A percentile compares a stretch with the other conserved stretches of the same genome.
Evolutionary conservation across 2,329 filamentous ascomycete species (phyloP).

Genomic region (Sclerotinia sclerotiorum): DNA sequence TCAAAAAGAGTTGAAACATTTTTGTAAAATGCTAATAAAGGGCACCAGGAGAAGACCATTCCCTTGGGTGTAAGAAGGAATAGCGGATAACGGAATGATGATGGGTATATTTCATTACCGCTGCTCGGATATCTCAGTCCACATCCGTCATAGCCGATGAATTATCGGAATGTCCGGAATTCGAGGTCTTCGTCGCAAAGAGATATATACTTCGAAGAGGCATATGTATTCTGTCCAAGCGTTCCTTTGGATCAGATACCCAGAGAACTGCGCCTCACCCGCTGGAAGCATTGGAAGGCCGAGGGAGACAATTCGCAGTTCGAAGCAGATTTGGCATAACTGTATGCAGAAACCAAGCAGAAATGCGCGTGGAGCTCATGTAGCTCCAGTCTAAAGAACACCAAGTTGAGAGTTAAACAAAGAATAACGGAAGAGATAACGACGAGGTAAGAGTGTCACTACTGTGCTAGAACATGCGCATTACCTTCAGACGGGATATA

Average conservation of each 20-base stretch:
- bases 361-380: not conserved
- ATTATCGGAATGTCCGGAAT: not conserved
- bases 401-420: not conserved
- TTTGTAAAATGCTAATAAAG: too few species aligned
- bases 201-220: not conserved
- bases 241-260: too few species aligned
- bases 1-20: not conserved
- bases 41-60: not conserved
- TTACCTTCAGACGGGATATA: not conserved
- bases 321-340: conserved; percentile 3
- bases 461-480: not conserved
- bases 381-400: not conserved
- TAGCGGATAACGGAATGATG: too few species aligned
- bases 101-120: not conserved
- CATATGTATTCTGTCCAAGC: not conserved
- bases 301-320: not conserved
- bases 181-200: not conserved
- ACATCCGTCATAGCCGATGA: not conserved
- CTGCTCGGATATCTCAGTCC: conserved; percentile 2
- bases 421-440: not conserved
- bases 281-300: too few species aligned
- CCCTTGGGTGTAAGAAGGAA: not conserved
- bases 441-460: not conserved
- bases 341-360: not conserved
- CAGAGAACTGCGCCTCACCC: too few species aligned